These are phyloP conservation scores for Diaporthe sp. DNA, from an alignment of 2,329 filamentous ascomycete species.

Conservation along the genomic window DNA sequence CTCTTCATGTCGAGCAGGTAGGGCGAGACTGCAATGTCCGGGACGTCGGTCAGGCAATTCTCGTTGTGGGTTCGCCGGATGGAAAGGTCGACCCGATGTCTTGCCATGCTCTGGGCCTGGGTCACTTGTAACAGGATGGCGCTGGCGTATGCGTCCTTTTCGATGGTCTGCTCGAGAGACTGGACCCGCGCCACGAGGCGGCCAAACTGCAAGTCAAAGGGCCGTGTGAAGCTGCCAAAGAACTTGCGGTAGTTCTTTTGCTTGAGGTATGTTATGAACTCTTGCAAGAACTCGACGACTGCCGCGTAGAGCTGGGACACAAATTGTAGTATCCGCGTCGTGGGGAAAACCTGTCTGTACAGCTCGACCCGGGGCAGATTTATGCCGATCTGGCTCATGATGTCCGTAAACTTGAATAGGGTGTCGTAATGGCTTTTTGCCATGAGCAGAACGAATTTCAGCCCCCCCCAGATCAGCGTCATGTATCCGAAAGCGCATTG, in stretches of 20 bases:
- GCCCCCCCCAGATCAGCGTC: slow-evolving; percentile 41
- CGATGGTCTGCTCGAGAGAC: slow-evolving; percentile 33
- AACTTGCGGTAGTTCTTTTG: slow-evolving; percentile 31
- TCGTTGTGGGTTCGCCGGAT: slow-evolving; percentile 34
- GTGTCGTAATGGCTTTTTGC: slow-evolving; percentile 41
- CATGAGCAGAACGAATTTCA: slow-evolving; percentile 39
- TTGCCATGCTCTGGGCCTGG: slow-evolving; percentile 35
- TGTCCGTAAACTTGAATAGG: slow-evolving; percentile 40
- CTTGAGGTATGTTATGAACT: slow-evolving; percentile 38
- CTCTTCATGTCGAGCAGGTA: slow-evolving; percentile 38
- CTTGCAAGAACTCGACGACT: slow-evolving; percentile 40
- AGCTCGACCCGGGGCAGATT: slow-evolving; percentile 40
- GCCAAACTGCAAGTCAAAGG: slow-evolving; percentile 37
- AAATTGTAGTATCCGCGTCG: slow-evolving; percentile 42
- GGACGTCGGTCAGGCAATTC: slow-evolving; percentile 25
- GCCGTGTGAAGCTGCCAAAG: slow-evolving; percentile 25
- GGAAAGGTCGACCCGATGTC: slow-evolving; percentile 33
- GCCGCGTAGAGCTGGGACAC: slow-evolving; percentile 41
- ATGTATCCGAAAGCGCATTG: slow-evolving; percentile 41
- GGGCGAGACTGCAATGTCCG: background rate
- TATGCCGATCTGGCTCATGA: slow-evolving; percentile 41
- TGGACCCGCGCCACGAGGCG: slow-evolving; percentile 36
- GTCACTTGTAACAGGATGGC: slow-evolving; percentile 35
- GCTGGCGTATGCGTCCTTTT: slow-evolving; percentile 36
- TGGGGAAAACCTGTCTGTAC: slow-evolving; percentile 39